A percentile compares a stretch with the other conserved stretches of the same genome.
These are phyloP conservation scores for Paragyromitra xinjiangensis DNA, from an alignment of 495 filamentous ascomycete species.

Conservation along the genomic window DNA sequence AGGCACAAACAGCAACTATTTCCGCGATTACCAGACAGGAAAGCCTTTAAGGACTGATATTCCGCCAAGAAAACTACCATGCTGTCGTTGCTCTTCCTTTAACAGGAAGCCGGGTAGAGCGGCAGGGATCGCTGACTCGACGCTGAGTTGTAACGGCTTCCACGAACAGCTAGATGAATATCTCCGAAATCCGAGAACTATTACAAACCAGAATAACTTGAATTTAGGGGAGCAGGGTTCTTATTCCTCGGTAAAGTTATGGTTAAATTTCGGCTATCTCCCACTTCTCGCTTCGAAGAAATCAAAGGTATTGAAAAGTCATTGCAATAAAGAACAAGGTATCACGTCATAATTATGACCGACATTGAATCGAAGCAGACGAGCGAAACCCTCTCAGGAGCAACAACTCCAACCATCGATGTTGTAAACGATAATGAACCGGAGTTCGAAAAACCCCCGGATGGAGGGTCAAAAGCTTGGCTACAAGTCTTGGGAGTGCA, in stretches of 20 bases:
- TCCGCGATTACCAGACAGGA: neutral
- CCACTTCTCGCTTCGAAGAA: conserved; percentile 6
- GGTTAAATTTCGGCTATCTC: conserved; percentile 14
- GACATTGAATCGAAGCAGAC: conserved; percentile 25
- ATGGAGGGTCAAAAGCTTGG: conserved; percentile 66
- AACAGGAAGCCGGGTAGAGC: conserved; percentile 16
- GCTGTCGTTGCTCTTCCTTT: neutral
- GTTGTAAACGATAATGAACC: conserved; percentile 2
- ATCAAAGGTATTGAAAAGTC: neutral
- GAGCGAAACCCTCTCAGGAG: conserved; percentile 6
- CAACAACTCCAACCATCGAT: neutral
- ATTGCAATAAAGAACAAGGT: neutral
- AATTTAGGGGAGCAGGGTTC: neutral
- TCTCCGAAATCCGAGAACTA: conserved; percentile 27
- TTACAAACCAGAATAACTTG: conserved; percentile 28
- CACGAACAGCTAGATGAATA: conserved; percentile 9
- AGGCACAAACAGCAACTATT: neutral
- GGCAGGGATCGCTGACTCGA: neutral
- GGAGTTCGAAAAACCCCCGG: conserved; percentile 60
- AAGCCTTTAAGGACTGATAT: neutral
- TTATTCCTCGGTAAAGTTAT: conserved; percentile 15
- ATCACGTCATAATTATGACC: conserved; percentile 23
- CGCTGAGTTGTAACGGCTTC: neutral
- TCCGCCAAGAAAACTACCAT: conserved; percentile 1
- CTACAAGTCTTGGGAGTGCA: conserved; percentile 61